These are phyloP conservation scores for Mortierella sp. DNA, from an alignment of 371 early-diverging fungal species.

Conservation along the genomic window DNA sequence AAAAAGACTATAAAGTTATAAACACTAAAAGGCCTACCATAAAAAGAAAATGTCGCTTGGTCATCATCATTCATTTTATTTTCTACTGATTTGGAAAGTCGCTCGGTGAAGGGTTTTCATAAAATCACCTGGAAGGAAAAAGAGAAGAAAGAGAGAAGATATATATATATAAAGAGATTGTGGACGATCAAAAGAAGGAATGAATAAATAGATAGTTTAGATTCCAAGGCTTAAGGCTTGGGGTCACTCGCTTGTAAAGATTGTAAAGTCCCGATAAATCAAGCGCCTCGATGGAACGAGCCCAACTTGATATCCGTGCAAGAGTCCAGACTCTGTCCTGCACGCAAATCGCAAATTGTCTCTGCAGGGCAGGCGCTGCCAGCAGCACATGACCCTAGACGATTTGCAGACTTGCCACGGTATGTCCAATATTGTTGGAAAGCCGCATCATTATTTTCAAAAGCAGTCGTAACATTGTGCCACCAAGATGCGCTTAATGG, in stretches of 20 bases:
- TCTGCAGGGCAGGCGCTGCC: conserved; percentile 59
- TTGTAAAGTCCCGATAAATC: conserved; percentile 11
- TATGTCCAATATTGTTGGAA: conserved; percentile 63
- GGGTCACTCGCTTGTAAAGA: conserved; percentile 25
- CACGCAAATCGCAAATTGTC: conserved; percentile 64
- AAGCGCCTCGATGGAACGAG: neutral
- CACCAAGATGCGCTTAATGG: conserved; percentile 71
- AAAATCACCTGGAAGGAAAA: neutral
- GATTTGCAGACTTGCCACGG: conserved; percentile 61
- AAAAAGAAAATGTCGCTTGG: no score
- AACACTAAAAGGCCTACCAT: neutral
- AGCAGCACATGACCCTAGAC: conserved; percentile 34
- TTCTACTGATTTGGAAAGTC: neutral
- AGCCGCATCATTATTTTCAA: conserved; percentile 57
- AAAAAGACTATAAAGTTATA: no score
- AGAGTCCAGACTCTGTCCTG: conserved; percentile 61
- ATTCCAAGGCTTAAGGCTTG: conserved; percentile 15
- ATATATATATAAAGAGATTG: neutral
- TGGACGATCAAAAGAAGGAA: neutral
- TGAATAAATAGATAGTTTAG: neutral
- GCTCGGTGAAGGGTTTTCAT: neutral
- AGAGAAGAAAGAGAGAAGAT: neutral
- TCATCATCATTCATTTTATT: neutral
- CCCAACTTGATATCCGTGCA: conserved; percentile 19
- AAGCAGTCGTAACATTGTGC: conserved; percentile 67